Evolutionary conservation across 169 alveolate genomes (phyloP), one percentile per base, ranked within the genome.

Genomic region (Cryptosporidium andersoni): DNA sequence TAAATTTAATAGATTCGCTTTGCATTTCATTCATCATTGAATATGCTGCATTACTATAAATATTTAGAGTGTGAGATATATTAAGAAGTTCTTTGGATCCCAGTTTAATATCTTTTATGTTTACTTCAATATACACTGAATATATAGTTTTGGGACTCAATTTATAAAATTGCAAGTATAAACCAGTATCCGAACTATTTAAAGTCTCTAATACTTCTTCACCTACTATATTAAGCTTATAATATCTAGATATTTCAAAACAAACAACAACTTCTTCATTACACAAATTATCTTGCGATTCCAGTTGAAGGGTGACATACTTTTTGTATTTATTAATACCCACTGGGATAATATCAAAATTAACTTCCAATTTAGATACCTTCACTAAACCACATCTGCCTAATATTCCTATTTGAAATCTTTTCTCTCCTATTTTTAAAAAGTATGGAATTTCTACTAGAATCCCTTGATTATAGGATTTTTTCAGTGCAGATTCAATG

Each of bases 261-360:
- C 25, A 25, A 25, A 9, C 2, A 49, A 49, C 56, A 49, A 1
- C 2, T 49, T 11, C 56, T 49, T 11, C 1, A 49, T 49, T 49
- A 5, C 63, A 16, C n/a, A 16, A 5, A 25, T 2, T 53, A 5
- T 16, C 63, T 9, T 5, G 34, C 2, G 5, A 5, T 14, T 53
- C 14, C 34, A 1, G 14, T 37, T 5, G 34, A 5, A 53, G 40
- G 14, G 7, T 8, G 8, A 6, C 6, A 53, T 36, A 53, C 12
- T 67, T 34, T 51, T 34, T 14, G 14, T 55, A n/a, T 4, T 51
- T 51, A 43, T n/a, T 48, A n/a, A 74, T 34, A 16, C 64, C 55
- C 45, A 47, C 68, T 49, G 85, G 85, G n/a, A 74, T 55, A 47
- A 43, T 74, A 8, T 68, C 85, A 60, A 74, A 74, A 40, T 74